Base-by-base conservation (phyloP, 2,329 filamentous ascomycete species). In the Fusarium sp. region DNA sequence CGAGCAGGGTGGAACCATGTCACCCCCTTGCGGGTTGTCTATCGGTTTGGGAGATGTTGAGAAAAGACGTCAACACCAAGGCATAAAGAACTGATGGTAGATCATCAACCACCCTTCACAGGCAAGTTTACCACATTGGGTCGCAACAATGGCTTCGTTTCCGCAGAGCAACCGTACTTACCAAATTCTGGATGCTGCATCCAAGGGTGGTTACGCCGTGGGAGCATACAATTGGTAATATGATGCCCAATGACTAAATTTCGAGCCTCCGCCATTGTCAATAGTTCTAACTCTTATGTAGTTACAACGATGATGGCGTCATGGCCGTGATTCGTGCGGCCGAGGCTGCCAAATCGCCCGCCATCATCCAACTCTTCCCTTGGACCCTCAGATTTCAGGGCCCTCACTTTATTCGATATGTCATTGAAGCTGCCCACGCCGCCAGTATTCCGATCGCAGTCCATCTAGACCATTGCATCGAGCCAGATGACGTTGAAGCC, bases 291-390 rank as follows among this genome's bases (percentile, higher is more conserved):
- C 24, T 42, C 5, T 6, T 20, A 29, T 24, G 69, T 7, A 58
- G 70, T 40, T 91, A 91, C 84, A 89, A 92, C 74, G 82, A 91
- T 65, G 90, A 92, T 80, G 89, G 88, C 40, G 90, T 92, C 67
- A 83, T 92, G 6, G 89, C 89, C 2, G 88, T 88, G 8, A 87
- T 92, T 60, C 85, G 86, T 70, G 90, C 90, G 20, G 90, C 90
- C 35, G 89, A 92, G 81, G 83, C 84, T 40, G 89, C 89, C 71
- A 83, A 84, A 46, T 89, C 89, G 0, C 89, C 90, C 0, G 85
- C 89, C 16, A 90, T 92, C 80, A 89, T 92, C 79, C 89, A 91
- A 42, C 85, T 92, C 71, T 92, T 92, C 78, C 90, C 90, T 14
- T 92, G 90, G 90, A 90, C 90, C 0, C 82, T 91, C 40, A 83